phyloP scores from a whole-genome alignment of 768 basidiomycete genomes.

The Rhodotorula kratochvilovae region DNA sequence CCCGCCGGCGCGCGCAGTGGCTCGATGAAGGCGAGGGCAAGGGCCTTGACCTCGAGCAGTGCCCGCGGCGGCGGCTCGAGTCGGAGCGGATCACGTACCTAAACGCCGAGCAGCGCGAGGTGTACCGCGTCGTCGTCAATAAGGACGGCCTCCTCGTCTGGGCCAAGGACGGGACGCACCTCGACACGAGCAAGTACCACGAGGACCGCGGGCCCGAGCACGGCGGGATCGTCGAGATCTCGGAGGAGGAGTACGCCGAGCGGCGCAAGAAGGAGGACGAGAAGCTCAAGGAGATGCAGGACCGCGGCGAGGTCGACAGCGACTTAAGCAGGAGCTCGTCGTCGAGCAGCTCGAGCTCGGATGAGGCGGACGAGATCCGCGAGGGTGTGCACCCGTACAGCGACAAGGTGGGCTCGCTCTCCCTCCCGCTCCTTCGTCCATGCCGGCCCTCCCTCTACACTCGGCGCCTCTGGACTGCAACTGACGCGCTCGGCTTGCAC shows the following conservation, averaged over 20 bases:
- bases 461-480: too few relatives aligned
- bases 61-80: slow-evolving; percentile 47
- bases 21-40: slow-evolving; percentile 48
- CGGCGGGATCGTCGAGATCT: slow-evolving; percentile 46
- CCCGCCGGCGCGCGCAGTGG: slow-evolving; percentile 34
- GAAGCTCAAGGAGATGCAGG: slow-evolving; percentile 15
- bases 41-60: slow-evolving; percentile 45
- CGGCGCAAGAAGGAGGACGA: slow-evolving; percentile 43
- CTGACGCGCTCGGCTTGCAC: not conserved
- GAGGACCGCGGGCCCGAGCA: slow-evolving; percentile 40
- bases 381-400: slow-evolving; percentile 18
- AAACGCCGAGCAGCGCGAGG: slow-evolving; percentile 47
- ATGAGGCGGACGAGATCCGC: slow-evolving; percentile 23
- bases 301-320: slow-evolving; percentile 11
- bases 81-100: slow-evolving; percentile 46
- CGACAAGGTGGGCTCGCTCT: slow-evolving; percentile 29
- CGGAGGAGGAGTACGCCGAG: slow-evolving; percentile 27
- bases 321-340: slow-evolving; percentile 1
- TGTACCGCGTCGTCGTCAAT: slow-evolving; percentile 48
- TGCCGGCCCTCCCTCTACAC: too few relatives aligned
- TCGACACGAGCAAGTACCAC: slow-evolving; percentile 45
- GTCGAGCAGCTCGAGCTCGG: slow-evolving; percentile 9
- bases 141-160: slow-evolving; percentile 40
- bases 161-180: slow-evolving; percentile 37
- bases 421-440: slow-evolving; percentile 2